Evolutionary conservation across 1,284 basidiomycete genomes (phyloP).

Genomic region (Puccinia brachypodii): DNA sequence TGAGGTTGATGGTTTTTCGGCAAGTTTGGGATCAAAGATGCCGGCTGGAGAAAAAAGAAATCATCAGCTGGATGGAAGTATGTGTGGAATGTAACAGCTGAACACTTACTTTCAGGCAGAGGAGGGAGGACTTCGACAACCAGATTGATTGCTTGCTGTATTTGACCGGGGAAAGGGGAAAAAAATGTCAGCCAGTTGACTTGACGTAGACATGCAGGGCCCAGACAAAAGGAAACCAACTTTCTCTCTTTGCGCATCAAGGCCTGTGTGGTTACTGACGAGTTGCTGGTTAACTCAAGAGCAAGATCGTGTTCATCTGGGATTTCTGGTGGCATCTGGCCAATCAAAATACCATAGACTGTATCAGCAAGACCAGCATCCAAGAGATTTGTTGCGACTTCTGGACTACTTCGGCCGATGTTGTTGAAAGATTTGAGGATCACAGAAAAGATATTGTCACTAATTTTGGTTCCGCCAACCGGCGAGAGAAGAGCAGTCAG

Average conservation of each 20-base stretch:
- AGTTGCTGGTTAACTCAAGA: constrained; percentile 51
- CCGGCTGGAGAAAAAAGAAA: constrained; percentile 49
- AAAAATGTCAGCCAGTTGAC: background rate
- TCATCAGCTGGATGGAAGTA: background rate
- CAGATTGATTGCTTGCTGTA: constrained; percentile 84
- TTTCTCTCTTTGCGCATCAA: constrained; percentile 45
- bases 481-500: constrained; percentile 82
- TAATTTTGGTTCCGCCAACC: constrained; percentile 67
- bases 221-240: constrained; percentile 26
- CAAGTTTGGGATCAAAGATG: constrained; percentile 53
- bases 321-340: constrained; percentile 72
- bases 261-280: constrained; percentile 43
- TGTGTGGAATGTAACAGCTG: background rate
- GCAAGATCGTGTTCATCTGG: constrained; percentile 64
- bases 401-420: constrained; percentile 76
- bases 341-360: constrained; percentile 87
- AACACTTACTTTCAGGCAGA: constrained; percentile 74
- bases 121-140: constrained; percentile 87
- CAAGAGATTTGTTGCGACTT: constrained; percentile 77
- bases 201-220: too few relatives aligned
- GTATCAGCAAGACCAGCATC: constrained; percentile 88
- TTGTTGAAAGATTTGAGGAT: constrained; percentile 82
- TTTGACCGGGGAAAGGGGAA: constrained; percentile 60
- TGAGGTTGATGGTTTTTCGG: constrained; percentile 50
- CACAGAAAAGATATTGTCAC: constrained; percentile 84